Base-by-base conservation (phyloP, 2,329 filamentous ascomycete species). In the Onygena corvina region DNA sequence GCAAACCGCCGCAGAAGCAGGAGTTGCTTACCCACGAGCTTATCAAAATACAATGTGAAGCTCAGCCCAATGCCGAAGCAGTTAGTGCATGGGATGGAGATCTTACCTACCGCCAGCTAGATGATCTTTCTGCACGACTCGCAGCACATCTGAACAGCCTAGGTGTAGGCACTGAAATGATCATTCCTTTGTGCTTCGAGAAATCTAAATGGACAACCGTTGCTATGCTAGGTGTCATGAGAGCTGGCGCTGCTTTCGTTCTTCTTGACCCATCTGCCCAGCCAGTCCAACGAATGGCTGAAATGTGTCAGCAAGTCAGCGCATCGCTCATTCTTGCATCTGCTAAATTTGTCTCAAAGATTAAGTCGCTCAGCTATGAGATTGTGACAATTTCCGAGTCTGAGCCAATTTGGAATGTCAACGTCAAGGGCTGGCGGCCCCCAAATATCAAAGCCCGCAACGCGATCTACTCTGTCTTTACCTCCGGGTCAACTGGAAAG, bases 401-500 rank as follows among this genome's bases (percentile, higher is more conserved):
- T 11, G 42, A 46, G 8, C 27, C 42, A 7, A 14, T 46, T 31
- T 46, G 42, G 42, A 23, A 12, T 4, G 33, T 27, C 4, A 27
- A 46, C 9, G 20, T 31, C 14, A 18, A 4, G 4, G 25, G 9
- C 30, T 46, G 42, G 42, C 27, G 36, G 1, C 38, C 80, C 2
- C 84, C 80, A 57, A 70, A 79, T 2, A 72, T 84, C 11, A 77
- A 82, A 4, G 9, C 35, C 3, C 30, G 38, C 6, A 35, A 52
- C 34, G 40, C 47, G 3, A 46, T 47, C 54, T 75, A 74, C 55
- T 62, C 76, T 3, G 60, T 72, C 1, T 67, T 78, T 51, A 71
- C 66, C 30, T 73, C 56, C 9, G 56, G 56, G n/a, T 51, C 49
- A 25, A 52, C 54, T 4, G 56, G 56, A 3, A 50, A 38, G 30